These are phyloP conservation scores for Heterobasidion irregulare DNA, from an alignment of 1,284 basidiomycete species.

Conservation along the genomic window DNA sequence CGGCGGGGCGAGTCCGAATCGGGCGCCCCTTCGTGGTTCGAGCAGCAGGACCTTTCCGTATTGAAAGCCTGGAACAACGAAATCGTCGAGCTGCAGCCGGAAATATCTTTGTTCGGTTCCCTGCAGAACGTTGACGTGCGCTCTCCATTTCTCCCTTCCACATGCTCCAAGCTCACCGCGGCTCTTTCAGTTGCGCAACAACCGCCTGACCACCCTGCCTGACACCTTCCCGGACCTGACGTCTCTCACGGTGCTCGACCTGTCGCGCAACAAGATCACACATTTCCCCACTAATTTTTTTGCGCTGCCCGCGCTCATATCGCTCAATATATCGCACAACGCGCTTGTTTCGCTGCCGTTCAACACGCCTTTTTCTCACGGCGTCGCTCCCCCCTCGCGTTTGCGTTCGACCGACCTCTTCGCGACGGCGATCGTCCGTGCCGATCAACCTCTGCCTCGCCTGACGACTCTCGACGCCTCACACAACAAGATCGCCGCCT, in stretches of 20 bases:
- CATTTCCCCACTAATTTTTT: conserved; percentile 56
- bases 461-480: conserved; percentile 52
- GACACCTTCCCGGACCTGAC: conserved; percentile 57
- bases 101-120: conserved; percentile 74
- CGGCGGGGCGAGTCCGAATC: conserved; percentile 19
- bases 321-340: conserved; percentile 67
- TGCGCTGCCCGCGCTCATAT: conserved; percentile 55
- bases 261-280: conserved; percentile 61
- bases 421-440: conserved; percentile 47
- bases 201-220: conserved; percentile 54
- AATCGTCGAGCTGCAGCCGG: conserved; percentile 67
- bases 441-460: conserved; percentile 53
- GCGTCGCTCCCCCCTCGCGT: conserved; percentile 13
- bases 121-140: conserved; percentile 68
- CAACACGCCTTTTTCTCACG: conserved; percentile 38
- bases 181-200: conserved; percentile 56
- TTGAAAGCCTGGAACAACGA: conserved; percentile 74
- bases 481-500: conserved; percentile 51
- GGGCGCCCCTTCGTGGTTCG: conserved; percentile 61
- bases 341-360: conserved; percentile 50
- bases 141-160: conserved; percentile 6
- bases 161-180: neutral
- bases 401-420: conserved; percentile 44
- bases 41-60: conserved; percentile 65
- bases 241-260: conserved; percentile 52